A percentile compares a stretch with the other conserved stretches of the same genome.
Evolutionary conservation across 2,329 filamentous ascomycete species (phyloP).

Genomic region (Penicillium hordei): DNA sequence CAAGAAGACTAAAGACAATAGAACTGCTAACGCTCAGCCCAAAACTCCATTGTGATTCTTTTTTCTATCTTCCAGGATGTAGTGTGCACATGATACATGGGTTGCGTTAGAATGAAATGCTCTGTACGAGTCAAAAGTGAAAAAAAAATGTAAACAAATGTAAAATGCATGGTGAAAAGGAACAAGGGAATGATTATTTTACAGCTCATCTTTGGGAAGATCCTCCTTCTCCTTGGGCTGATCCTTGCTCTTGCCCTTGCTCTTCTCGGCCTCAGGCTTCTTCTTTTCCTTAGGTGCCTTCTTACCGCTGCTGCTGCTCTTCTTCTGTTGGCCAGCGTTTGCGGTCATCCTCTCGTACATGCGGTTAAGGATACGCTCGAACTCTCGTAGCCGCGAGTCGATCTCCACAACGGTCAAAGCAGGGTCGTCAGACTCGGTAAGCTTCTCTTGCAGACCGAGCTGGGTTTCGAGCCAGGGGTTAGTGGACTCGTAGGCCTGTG

Average conservation of each 20-base stretch:
- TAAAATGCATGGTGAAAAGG: slow-evolving; percentile 6
- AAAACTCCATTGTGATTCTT: slow-evolving; percentile 22
- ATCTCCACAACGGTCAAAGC: slow-evolving; percentile 72
- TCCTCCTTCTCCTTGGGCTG: slow-evolving; percentile 27
- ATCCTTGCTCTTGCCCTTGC: slow-evolving; percentile 19
- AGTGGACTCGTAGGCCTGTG: slow-evolving; percentile 62
- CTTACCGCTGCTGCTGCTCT: slow-evolving; percentile 26
- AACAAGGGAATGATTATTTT: slow-evolving; percentile 9
- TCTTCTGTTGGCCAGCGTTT: slow-evolving; percentile 28
- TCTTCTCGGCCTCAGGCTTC: slow-evolving; percentile 33
- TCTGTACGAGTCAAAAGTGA: slow-evolving; percentile 13
- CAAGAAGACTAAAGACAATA: background rate
- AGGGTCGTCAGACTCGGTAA: slow-evolving; percentile 70
- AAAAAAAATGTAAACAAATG: slow-evolving; percentile 12
- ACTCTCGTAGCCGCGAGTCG: slow-evolving; percentile 64
- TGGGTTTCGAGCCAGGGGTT: slow-evolving; percentile 74
- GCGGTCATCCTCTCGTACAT: slow-evolving; percentile 50
- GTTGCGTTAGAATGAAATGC: slow-evolving; percentile 15
- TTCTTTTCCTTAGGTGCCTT: slow-evolving; percentile 32
- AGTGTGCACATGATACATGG: slow-evolving; percentile 20
- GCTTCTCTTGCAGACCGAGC: slow-evolving; percentile 67
- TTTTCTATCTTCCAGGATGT: slow-evolving; percentile 21
- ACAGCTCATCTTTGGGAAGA: slow-evolving; percentile 37
- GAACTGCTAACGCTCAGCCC: slow-evolving; percentile 8
- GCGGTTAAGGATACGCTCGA: slow-evolving; percentile 55